phyloP scores from a whole-genome alignment of 2,329 filamentous ascomycete genomes.

The Microdochium trichocladiopsis region DNA sequence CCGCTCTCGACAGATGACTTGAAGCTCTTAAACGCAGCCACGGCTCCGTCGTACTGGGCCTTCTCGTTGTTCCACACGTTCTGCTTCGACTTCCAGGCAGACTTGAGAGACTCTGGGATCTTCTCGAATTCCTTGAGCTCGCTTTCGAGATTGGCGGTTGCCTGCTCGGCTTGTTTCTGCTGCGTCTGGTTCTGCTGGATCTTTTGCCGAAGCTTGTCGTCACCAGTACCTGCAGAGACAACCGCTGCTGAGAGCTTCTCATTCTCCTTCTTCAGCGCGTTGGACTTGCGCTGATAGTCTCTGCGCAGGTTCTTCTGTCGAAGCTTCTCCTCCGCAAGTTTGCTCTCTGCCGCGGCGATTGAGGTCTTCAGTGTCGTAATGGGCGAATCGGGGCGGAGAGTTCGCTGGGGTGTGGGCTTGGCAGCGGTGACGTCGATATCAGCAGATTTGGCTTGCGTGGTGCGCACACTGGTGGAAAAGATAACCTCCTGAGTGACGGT shows the following conservation, averaged over 20 bases:
- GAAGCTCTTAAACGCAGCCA: conserved; percentile 46
- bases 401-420: conserved; percentile 42
- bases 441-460: conserved; percentile 41
- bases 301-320: conserved; percentile 65
- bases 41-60: conserved; percentile 51
- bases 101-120: conserved; percentile 54
- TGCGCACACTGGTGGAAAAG: conserved; percentile 67
- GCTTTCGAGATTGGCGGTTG: conserved; percentile 43
- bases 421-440: conserved; percentile 25
- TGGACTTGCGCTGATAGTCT: conserved; percentile 65
- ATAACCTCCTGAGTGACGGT: conserved; percentile 58
- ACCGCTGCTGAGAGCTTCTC: conserved; percentile 61
- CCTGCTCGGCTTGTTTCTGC: conserved; percentile 57
- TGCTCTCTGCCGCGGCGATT: conserved; percentile 64
- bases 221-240: conserved; percentile 61
- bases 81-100: conserved; percentile 48
- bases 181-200: conserved; percentile 69
- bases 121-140: conserved; percentile 60
- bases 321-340: conserved; percentile 61
- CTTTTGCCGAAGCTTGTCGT: conserved; percentile 70
- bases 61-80: conserved; percentile 47
- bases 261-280: conserved; percentile 64
- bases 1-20: conserved; percentile 57
- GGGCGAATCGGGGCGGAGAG: conserved; percentile 67
- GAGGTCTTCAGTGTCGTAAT: conserved; percentile 71